Evolutionary conservation across 1,139 yeast species (phyloP).

Genomic region (Zygosaccharomyces sapae): DNA sequence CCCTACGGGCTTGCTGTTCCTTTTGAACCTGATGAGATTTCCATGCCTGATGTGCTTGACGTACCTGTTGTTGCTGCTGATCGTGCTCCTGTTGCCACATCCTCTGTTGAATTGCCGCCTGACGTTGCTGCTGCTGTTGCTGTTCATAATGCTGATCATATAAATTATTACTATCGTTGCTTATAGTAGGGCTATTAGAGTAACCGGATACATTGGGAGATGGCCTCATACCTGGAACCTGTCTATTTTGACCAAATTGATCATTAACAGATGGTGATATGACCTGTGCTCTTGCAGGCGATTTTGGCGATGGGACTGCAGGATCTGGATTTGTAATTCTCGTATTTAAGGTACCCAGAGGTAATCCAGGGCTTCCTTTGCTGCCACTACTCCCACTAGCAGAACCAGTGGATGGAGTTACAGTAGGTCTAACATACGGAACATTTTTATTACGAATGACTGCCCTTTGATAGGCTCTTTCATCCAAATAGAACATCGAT

Average conservation of each 20-base stretch:
- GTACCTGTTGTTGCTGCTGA: neutral
- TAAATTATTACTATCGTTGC: slow-evolving; percentile 1
- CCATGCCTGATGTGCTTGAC: neutral
- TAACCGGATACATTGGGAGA: slow-evolving; percentile 22
- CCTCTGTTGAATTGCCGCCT: neutral
- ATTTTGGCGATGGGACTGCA: neutral
- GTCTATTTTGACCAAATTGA: slow-evolving; percentile 2
- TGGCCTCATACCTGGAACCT: neutral
- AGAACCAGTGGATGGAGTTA: neutral
- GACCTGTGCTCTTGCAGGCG: slow-evolving; percentile 22
- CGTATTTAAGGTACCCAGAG: neutral
- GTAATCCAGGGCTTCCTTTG: neutral
- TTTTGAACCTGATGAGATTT: slow-evolving; percentile 1
- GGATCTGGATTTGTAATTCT: slow-evolving; percentile 3
- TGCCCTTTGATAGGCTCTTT: slow-evolving; percentile 36
- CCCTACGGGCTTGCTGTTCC: no score
- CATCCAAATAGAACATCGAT: slow-evolving; percentile 38
- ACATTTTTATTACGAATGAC: slow-evolving; percentile 17
- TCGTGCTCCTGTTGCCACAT: slow-evolving; percentile 2
- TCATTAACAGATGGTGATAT: slow-evolving; percentile 5
- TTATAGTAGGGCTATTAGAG: slow-evolving; percentile 19
- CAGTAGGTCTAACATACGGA: slow-evolving; percentile 9
- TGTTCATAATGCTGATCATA: slow-evolving; percentile 9
- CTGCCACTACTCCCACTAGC: neutral
- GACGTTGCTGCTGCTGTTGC: slow-evolving; percentile 10